phyloP scores from a whole-genome alignment of 2,329 filamentous ascomycete species.

The Cladosporium sp. region DNA sequence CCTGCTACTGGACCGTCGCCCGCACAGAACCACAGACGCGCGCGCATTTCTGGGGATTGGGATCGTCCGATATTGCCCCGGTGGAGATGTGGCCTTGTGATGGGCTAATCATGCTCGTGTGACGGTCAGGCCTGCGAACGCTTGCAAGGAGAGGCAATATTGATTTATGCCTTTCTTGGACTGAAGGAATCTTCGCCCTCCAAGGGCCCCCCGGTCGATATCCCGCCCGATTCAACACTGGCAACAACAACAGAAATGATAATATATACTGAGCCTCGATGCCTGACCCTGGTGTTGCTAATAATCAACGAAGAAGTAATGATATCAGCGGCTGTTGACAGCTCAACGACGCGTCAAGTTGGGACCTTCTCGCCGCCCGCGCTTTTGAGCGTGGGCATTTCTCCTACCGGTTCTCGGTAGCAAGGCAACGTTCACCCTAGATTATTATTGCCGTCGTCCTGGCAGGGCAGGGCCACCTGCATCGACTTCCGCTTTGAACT shows the following conservation, averaged over 20 bases:
- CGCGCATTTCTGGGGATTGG: conserved; percentile 10
- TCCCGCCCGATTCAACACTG: background rate
- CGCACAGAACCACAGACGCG: background rate
- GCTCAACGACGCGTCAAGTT: conserved; percentile 2
- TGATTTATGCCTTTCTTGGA: background rate
- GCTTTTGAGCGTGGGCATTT: background rate
- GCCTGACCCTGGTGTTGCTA: background rate
- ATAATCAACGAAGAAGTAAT: background rate
- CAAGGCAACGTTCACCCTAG: too few relatives aligned
- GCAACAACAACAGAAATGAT: background rate
- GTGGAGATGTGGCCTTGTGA: background rate
- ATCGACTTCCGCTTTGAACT: too few relatives aligned
- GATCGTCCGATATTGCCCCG: conserved; percentile 12
- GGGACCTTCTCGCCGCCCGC: background rate
- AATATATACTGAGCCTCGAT: too few relatives aligned
- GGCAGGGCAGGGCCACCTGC: too few relatives aligned
- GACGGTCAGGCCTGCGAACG: background rate
- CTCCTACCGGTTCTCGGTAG: too few relatives aligned
- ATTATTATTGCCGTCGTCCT: too few relatives aligned
- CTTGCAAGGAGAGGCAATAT: conserved; percentile 1
- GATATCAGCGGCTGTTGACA: conserved; percentile 6
- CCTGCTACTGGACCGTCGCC: too few relatives aligned
- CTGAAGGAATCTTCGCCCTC: background rate
- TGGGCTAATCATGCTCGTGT: background rate
- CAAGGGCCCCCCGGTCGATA: background rate